Base-by-base conservation (phyloP, 2,329 filamentous ascomycete genomes). In the Teratosphaeria nubilosa region DNA sequence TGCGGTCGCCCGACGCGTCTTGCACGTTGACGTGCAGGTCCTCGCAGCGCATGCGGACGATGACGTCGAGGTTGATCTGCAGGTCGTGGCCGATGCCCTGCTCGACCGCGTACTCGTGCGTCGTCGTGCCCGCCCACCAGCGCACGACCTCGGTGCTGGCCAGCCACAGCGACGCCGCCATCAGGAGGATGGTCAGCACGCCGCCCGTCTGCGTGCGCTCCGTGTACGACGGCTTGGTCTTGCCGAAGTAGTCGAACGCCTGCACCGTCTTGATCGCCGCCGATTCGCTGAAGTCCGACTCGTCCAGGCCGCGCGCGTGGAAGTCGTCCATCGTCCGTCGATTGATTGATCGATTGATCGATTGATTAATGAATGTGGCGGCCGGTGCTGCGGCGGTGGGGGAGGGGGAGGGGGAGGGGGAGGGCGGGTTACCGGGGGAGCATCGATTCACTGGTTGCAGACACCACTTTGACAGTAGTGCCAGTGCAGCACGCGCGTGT, bases 161-260 rank as follows among this genome's bases (percentile, higher is more conserved):
- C 59, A 99, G 87, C 62, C 90, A 71, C 62, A 85, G 71, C 62
- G 90, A 94, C 62, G 95, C 78, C 55, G 88, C 62, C 60, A 87
- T 77, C 76, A 99, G 88, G 55, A 86, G 82, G 53, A 96, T 82
- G 24, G 94, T 97, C 88, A 91, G 96, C 76, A 95, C 91, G 62
- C 92, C 92, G 68, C 94, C 95, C 68, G 88, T 87, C 41, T 87
- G 82, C 32, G 90, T 95, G 64, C 86, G 84, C 53, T 88, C 86
- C 57, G 94, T 86, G 75, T 96, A 99, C 70, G 92, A 90, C 16
- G 91, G 84, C 78, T 97, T 97, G 56, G 92, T 90, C 80, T 99
- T 97, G 65, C 94, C 92, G 74, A 99, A 99, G 64, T 91, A 92
- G 78, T 99, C 94, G 75, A 99, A 99, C 60, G 92, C 91, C 74